Evolutionary conservation across 768 basidiomycete species (phyloP).

Genomic region (Lactarius tabidus): DNA sequence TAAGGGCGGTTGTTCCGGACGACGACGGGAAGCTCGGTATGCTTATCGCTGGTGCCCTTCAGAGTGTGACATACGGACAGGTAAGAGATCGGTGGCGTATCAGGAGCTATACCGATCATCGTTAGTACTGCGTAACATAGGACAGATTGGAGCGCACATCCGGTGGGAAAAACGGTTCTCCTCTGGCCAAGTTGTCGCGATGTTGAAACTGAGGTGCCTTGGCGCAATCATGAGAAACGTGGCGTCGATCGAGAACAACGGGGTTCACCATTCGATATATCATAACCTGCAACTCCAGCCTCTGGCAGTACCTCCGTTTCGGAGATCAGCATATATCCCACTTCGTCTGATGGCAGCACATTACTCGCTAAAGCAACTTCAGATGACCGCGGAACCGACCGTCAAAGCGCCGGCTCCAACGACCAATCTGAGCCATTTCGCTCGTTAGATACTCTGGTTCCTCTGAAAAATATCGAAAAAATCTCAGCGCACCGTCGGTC

Average conservation of each 20-base stretch:
- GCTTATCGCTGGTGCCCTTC: constrained; percentile 69
- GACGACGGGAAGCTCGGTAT: constrained; percentile 64
- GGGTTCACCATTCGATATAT: constrained; percentile 44
- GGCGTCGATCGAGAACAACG: not conserved
- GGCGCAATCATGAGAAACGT: constrained; percentile 18
- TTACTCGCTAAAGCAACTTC: constrained; percentile 63
- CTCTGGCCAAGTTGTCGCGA: constrained; percentile 53
- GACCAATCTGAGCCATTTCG: constrained; percentile 61
- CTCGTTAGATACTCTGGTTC: constrained; percentile 21
- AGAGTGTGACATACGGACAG: constrained; percentile 67
- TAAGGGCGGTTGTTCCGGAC: constrained; percentile 55
- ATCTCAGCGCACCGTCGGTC: constrained; percentile 52
- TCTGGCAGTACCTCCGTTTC: constrained; percentile 41
- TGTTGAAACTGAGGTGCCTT: constrained; percentile 40
- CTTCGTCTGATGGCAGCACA: constrained; percentile 39
- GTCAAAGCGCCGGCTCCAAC: constrained; percentile 62
- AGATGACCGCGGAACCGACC: constrained; percentile 58
- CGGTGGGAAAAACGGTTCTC: constrained; percentile 54
- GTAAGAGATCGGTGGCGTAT: constrained; percentile 43
- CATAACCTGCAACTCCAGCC: constrained; percentile 42
- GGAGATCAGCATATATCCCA: constrained; percentile 47
- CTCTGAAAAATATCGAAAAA: constrained; percentile 1
- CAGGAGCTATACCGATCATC: constrained; percentile 33
- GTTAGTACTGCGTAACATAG: constrained; percentile 5
- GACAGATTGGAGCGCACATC: constrained; percentile 28